A percentile compares a stretch with the other conserved stretches of the same genome.
Evolutionary conservation across 192 early-diverging fungal species (phyloP).

Genomic region (Dissophora globulifera): DNA sequence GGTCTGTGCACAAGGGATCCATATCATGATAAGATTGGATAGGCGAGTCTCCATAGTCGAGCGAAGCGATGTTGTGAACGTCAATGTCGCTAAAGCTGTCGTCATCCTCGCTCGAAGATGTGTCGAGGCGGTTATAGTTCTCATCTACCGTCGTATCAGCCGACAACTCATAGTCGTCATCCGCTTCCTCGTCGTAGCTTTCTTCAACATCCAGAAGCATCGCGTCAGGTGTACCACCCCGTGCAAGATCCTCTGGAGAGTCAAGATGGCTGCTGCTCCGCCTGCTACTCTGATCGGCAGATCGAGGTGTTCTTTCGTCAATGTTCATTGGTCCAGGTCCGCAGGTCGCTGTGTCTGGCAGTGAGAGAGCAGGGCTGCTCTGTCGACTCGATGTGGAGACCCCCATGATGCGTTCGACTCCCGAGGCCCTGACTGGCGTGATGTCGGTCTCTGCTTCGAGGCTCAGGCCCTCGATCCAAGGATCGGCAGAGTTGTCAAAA

Average conservation of each 20-base stretch:
- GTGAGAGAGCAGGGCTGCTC: conserved; percentile 18
- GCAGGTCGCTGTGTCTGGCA: neutral
- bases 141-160: conserved; percentile 28
- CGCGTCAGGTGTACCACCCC: no score
- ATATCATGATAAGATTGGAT: conserved; percentile 17
- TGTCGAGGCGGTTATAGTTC: neutral
- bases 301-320: no score
- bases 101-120: conserved; percentile 36
- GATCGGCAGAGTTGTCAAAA: neutral
- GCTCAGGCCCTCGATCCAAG: conserved; percentile 24
- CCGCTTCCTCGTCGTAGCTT: conserved; percentile 10
- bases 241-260: no score
- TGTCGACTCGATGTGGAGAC: conserved; percentile 40
- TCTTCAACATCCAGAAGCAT: conserved; percentile 10
- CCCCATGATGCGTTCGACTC: conserved; percentile 20
- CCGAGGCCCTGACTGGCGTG: neutral
- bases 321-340: neutral
- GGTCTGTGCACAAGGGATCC: conserved; percentile 21
- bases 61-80: conserved; percentile 53
- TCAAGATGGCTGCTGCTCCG: no score
- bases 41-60: conserved; percentile 45
- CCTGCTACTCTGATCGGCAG: neutral
- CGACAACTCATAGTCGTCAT: conserved; percentile 22
- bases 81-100: conserved; percentile 49
- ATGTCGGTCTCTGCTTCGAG: neutral